Evolutionary conservation across 345 rosid genomes (phyloP).

Genomic region (Clausena lansium): DNA sequence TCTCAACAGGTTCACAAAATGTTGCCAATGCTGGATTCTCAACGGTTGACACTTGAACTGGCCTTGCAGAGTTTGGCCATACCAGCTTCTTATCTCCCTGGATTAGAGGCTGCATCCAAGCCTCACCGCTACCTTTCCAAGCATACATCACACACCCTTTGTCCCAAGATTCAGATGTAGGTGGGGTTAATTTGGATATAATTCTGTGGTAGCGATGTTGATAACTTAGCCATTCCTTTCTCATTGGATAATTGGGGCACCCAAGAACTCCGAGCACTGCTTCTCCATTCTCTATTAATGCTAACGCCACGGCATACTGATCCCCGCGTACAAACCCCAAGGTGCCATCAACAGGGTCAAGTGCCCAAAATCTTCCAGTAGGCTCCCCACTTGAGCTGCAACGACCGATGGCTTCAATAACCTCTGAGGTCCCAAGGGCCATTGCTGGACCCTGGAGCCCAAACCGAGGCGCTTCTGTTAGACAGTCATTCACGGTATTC

Average conservation of each 20-base stretch:
- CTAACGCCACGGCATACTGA: conserved; percentile 57
- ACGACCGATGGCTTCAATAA: conserved; percentile 47
- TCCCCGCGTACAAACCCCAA: conserved; percentile 58
- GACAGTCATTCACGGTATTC: conserved; percentile 41
- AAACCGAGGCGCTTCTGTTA: conserved; percentile 42
- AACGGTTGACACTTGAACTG: conserved; percentile 38
- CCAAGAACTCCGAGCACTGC: conserved; percentile 59
- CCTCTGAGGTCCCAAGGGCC: conserved; percentile 33
- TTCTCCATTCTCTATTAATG: conserved; percentile 52
- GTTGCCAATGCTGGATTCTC: conserved; percentile 56
- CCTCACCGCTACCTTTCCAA: conserved; percentile 40
- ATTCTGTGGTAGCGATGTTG: conserved; percentile 55
- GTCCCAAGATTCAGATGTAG: conserved; percentile 49
- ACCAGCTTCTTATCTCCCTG: conserved; percentile 29
- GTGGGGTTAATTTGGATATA: conserved; percentile 44
- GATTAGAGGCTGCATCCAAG: conserved; percentile 53
- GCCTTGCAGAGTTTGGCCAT: conserved; percentile 48
- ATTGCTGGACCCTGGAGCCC: conserved; percentile 38
- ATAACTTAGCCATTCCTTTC: conserved; percentile 51
- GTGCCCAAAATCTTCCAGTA: conserved; percentile 48
- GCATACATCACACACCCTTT: conserved; percentile 55
- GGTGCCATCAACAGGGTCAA: conserved; percentile 59
- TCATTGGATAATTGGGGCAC: conserved; percentile 62
- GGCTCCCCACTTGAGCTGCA: conserved; percentile 46
- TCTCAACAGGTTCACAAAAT: conserved; percentile 59